A percentile compares a stretch with the other conserved stretches of the same genome.
These are phyloP conservation scores for Pilobolus umbonatus DNA, from an alignment of 192 early-diverging fungal species.

Conservation along the genomic window DNA sequence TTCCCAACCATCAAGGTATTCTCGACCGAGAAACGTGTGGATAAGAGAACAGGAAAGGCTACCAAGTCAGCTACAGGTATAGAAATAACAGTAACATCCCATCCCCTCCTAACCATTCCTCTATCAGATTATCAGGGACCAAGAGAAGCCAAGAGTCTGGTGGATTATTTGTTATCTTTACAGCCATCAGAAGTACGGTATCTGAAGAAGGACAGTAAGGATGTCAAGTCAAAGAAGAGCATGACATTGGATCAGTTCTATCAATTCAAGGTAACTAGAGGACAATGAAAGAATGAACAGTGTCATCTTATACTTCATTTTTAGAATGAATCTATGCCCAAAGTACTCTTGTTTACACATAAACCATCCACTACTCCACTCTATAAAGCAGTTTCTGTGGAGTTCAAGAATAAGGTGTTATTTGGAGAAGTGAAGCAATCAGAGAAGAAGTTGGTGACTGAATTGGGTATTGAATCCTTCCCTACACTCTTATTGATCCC, in stretches of 20 bases:
- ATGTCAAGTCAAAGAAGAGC: conserved; percentile 46
- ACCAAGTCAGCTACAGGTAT: conserved; percentile 34
- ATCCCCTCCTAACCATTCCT: too few species aligned
- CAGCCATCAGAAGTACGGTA: conserved; percentile 55
- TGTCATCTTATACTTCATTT: not conserved
- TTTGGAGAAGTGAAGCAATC: conserved; percentile 69
- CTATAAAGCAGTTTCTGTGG: conserved; percentile 81
- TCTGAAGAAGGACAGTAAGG: conserved; percentile 28
- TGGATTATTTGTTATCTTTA: conserved; percentile 61
- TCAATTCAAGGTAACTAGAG: conserved; percentile 39
- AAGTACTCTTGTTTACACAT: conserved; percentile 75
- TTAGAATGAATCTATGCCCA: conserved; percentile 52
- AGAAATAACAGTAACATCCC: conserved; percentile 15
- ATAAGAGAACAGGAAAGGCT: conserved; percentile 40
- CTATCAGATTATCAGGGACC: conserved; percentile 66
- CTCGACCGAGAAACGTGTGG: conserved; percentile 22
- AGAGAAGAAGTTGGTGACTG: conserved; percentile 43
- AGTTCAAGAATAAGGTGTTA: conserved; percentile 60
- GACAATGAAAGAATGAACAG: not conserved
- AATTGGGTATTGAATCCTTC: conserved; percentile 53
- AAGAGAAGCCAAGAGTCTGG: conserved; percentile 68
- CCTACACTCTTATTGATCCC: conserved; percentile 70
- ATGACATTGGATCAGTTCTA: conserved; percentile 56
- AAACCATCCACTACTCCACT: conserved; percentile 74
- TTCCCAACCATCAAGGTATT: conserved; percentile 89